Base-by-base conservation (phyloP, 257 asterid species). In the Jaltomata sinuosa region DNA sequence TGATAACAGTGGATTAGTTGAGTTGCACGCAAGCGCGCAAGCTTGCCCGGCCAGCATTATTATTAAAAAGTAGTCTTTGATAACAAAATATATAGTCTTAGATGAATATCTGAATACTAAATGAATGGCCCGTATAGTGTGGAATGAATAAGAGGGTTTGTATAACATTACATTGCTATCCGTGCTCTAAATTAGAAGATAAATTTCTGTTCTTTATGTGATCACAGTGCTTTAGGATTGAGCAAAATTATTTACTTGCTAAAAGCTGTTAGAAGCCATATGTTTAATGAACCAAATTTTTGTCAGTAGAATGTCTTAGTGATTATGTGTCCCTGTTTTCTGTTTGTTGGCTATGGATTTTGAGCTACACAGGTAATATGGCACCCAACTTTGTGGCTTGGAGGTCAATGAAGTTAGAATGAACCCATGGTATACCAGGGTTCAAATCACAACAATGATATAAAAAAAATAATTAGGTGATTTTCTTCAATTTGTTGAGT, bases 401-500 rank as follows among this genome's bases (percentile, higher is more conserved):
- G 52, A 2, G 16, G 52, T 47, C 16, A 47, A 47, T 3, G 52
- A 12, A 47, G 16, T 11, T 11, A 5, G 16, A 47, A 47, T 3
- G 52, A 11, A 50, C 55, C 55, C 21, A 50, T 15, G 55, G 55
- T 50, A 15, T 50, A 54, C 76, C 47, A 32, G 4, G 47, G 27
- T 67, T 67, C 7, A 18, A 67, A 8, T 67, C 8, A 8, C 0
- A 67, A 67, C 76, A 67, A 67, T 0, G 4, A 32, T 67, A 53
- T 2, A 15, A 19, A 8, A 18, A 21, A 3, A n/a, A 50, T 15
- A 50, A 21, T 55, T 21, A 21, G 47, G 77, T 32, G 27, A 3
- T 18, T 18, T 34, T 34, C 2, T 67, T 67, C 14, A 0, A 0
- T 0, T 32, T 65, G 76, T 67, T 67, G 11, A 0, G 76, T 0